phyloP scores from a whole-genome alignment of 2,329 filamentous ascomycete species.

The Fusarium musae region DNA sequence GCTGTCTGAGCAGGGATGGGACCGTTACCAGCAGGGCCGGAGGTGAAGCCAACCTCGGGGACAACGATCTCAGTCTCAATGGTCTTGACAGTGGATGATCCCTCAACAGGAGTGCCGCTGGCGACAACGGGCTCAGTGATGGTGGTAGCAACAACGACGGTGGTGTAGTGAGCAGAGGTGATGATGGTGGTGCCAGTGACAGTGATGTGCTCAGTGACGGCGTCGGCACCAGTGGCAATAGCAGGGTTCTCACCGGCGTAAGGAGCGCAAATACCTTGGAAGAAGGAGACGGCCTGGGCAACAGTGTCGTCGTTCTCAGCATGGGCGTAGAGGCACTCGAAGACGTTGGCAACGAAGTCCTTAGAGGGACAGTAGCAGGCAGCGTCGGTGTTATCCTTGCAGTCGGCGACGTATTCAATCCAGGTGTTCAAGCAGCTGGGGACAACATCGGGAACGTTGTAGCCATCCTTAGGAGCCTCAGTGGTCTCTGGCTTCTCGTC shows the following conservation, averaged over 20 bases:
- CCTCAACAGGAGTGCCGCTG: conserved; percentile 58
- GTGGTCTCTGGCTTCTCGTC: conserved; percentile 46
- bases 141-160: conserved; percentile 59
- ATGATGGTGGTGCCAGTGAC: conserved; percentile 63
- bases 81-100: conserved; percentile 58
- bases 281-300: conserved; percentile 78
- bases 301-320: conserved; percentile 74
- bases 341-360: conserved; percentile 81
- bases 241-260: conserved; percentile 82
- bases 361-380: conserved; percentile 87
- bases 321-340: conserved; percentile 83
- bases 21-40: conserved; percentile 41
- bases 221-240: conserved; percentile 80
- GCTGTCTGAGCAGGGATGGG: conserved; percentile 50
- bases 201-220: conserved; percentile 69
- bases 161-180: conserved; percentile 60
- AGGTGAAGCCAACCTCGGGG: conserved; percentile 63
- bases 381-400: conserved; percentile 84
- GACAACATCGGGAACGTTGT: conserved; percentile 70
- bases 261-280: conserved; percentile 89
- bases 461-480: conserved; percentile 46
- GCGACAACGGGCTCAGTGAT: conserved; percentile 64
- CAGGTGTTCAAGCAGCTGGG: conserved; percentile 94
- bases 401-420: conserved; percentile 74
- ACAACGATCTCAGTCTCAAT: conserved; percentile 64